phyloP scores from a whole-genome alignment of 257 asterid genomes.

The Lycium ferocissimum region DNA sequence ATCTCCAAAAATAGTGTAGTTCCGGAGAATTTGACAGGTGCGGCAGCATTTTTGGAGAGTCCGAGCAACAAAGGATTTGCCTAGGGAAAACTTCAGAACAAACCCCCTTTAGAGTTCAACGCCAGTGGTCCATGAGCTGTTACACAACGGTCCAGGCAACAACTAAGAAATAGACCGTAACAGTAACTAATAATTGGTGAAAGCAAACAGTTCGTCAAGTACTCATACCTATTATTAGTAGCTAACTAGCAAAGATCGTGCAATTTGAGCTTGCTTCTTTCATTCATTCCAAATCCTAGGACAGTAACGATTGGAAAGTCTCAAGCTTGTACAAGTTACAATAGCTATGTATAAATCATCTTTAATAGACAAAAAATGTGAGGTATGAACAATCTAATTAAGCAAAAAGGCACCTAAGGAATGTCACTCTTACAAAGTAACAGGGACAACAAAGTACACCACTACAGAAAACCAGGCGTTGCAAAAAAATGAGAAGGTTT shows the following conservation, averaged over 20 bases:
- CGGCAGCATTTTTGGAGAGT: too few relatives aligned
- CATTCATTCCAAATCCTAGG: not conserved
- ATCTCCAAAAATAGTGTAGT: too few relatives aligned
- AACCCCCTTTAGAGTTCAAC: conserved; percentile 10
- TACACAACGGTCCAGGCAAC: not conserved
- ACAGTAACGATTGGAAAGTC: not conserved
- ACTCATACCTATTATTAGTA: not conserved
- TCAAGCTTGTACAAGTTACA: not conserved
- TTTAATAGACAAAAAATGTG: not conserved
- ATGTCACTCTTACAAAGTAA: not conserved
- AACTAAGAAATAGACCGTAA: conserved; percentile 18
- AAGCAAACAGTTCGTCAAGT: not conserved
- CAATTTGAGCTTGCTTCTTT: not conserved
- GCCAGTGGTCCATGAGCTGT: not conserved
- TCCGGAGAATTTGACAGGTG: too few relatives aligned
- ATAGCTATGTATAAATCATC: not conserved
- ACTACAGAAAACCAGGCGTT: not conserved
- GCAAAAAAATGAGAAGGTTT: not conserved
- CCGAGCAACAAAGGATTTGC: not conserved
- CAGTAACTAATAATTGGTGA: not conserved
- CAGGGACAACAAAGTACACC: not conserved
- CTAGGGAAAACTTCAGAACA: not conserved
- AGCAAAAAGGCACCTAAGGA: not conserved
- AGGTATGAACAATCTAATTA: not conserved
- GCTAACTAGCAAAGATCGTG: not conserved